Evolutionary conservation across 2,329 filamentous ascomycete species (phyloP), one percentile per base, ranked within the genome.

Genomic region (Fusarium nisikadoi): DNA sequence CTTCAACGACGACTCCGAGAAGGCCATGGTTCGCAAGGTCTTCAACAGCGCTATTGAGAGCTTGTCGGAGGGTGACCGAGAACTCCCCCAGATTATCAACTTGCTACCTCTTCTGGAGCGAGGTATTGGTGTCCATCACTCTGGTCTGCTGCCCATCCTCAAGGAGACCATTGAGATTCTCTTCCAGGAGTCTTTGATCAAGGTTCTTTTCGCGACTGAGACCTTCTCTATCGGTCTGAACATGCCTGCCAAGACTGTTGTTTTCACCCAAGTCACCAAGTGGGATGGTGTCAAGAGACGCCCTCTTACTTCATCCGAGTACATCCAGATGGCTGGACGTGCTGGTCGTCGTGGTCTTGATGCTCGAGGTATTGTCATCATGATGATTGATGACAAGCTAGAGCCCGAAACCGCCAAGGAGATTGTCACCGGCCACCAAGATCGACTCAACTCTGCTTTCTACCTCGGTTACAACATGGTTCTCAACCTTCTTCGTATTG

Each of bases 401-500:
- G 96, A 99, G 78, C 96, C 96, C 3, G 91, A 94, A 5, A 91
- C 92, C n/a, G 95, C 96, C 45, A 97, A 97, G 83, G 92, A 93
- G 72, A 98, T 99, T 76, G 96, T 99, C 17, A 94, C 96, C 58
- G 96, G 96, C 74, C 93, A 98, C 79, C 96, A 99, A 81, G 97
- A 99, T 81, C 94, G 95, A 75, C 90, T 99, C 35, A 98, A 98
- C 83, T 98, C 96, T 7, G 96, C 96, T 3, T 99, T 99, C 83
- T 94, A 99, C 80, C 88, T 99, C 20, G 95, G 96, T 36, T 99
- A 99, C 86, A 99, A 99, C 84, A 99, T 99, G 96, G 94, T 99
- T 79, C 87, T 99, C 64, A 99, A 99, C 79, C 84, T 99, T 68
- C 92, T 98, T 81, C 90, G 96, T 82, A 95, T 99, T n/a, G 96